A percentile compares a stretch with the other conserved stretches of the same genome.
phyloP scores from a whole-genome alignment of 169 alveolate genomes.

The Plasmodium chabaudi region DNA sequence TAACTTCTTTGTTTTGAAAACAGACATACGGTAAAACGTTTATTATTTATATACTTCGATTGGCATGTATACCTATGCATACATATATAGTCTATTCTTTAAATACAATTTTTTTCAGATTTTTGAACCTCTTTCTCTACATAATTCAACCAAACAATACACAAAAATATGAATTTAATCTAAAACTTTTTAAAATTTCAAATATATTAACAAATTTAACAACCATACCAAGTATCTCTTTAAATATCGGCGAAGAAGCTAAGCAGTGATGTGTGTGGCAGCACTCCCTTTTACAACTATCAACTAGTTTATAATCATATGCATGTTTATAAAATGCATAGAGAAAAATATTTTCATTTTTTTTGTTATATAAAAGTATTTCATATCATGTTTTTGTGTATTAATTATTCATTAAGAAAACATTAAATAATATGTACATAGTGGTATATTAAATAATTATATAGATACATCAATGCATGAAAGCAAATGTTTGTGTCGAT shows the following conservation, averaged over 20 bases:
- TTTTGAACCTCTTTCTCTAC: constrained; percentile 29
- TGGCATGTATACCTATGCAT: background rate
- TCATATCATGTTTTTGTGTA: no score
- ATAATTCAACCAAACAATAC: constrained; percentile 57
- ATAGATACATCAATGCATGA: no score
- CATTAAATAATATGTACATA: no score
- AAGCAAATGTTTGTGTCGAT: no score
- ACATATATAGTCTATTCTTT: background rate
- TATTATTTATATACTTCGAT: background rate
- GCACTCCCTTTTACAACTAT: no score
- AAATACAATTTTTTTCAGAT: background rate
- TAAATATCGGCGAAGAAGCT: background rate
- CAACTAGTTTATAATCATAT: no score
- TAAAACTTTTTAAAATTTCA: constrained; percentile 40
- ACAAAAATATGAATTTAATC: constrained; percentile 17
- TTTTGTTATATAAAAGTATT: no score
- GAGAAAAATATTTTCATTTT: no score
- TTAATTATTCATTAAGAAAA: no score
- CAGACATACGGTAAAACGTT: constrained; percentile 24
- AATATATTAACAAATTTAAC: constrained; percentile 46
- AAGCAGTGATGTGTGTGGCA: background rate
- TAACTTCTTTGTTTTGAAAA: constrained; percentile 20
- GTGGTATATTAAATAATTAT: no score
- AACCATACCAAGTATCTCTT: background rate
- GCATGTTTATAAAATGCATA: no score